Evolutionary conservation across 2,329 filamentous ascomycete genomes (phyloP).

Genomic region (Phyllosticta capitalensis): DNA sequence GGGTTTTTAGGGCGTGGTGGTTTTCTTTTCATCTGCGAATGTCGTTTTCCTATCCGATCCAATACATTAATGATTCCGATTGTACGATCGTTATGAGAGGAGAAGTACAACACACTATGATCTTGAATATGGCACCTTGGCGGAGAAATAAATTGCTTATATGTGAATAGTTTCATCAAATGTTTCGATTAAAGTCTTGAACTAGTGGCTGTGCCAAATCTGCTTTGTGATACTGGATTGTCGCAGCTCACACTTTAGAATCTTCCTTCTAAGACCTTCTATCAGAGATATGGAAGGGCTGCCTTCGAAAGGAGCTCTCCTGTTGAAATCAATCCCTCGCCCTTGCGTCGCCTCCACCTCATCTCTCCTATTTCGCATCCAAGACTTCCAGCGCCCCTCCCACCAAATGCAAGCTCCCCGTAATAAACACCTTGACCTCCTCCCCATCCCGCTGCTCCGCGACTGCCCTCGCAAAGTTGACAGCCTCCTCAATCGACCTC

Average conservation of each 20-base stretch:
- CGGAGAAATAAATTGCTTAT: not conserved
- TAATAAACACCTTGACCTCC: slow-evolving; percentile 58
- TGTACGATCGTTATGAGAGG: slow-evolving; percentile 10
- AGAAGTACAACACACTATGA: slow-evolving; percentile 1
- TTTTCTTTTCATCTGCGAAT: slow-evolving; percentile 8
- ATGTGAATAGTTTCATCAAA: not conserved
- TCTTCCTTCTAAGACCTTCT: too few species aligned
- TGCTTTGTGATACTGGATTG: not conserved
- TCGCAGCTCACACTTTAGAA: too few species aligned
- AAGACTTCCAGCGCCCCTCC: slow-evolving; percentile 68
- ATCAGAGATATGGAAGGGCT: too few species aligned
- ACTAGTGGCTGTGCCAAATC: not conserved
- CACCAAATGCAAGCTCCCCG: slow-evolving; percentile 77
- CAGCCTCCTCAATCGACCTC: slow-evolving; percentile 60
- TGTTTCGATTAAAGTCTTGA: not conserved
- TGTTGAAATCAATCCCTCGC: not conserved
- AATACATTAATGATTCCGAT: slow-evolving; percentile 12
- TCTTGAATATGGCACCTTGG: not conserved
- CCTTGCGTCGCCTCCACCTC: not conserved
- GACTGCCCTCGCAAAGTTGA: slow-evolving; percentile 44
- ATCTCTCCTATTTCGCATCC: slow-evolving; percentile 31
- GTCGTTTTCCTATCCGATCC: slow-evolving; percentile 10
- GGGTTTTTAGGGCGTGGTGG: slow-evolving; percentile 11
- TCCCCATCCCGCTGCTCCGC: slow-evolving; percentile 24
- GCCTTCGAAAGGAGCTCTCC: not conserved